These are phyloP conservation scores for Magnusiomyces tetraspermus DNA, from an alignment of 1,139 yeast species.

Conservation along the genomic window DNA sequence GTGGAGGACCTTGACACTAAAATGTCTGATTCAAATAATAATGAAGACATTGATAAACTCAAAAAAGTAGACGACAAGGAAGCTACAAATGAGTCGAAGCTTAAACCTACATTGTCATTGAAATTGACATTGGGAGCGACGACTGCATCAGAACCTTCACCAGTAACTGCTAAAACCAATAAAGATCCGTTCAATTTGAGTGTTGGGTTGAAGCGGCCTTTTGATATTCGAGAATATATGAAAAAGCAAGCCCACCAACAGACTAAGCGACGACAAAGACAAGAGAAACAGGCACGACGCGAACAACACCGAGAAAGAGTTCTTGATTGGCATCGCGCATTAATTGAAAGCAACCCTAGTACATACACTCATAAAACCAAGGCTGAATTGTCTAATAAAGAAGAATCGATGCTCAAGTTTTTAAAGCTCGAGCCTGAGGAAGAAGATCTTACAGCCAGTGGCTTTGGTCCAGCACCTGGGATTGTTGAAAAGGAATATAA, in stretches of 20 bases:
- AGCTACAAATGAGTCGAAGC: background rate
- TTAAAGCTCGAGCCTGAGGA: background rate
- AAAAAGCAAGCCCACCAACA: background rate
- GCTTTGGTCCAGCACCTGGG: constrained; percentile 1
- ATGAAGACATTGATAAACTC: background rate
- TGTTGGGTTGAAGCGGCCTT: background rate
- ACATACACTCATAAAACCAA: background rate
- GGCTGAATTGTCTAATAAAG: background rate
- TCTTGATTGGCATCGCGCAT: background rate
- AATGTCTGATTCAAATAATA: background rate
- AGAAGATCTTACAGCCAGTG: background rate
- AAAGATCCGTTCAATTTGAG: background rate
- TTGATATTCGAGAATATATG: background rate
- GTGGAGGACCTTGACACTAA: background rate
- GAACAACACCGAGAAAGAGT: background rate
- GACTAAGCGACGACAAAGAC: background rate
- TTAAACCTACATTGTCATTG: constrained; percentile 1
- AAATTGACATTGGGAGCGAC: constrained; percentile 1
- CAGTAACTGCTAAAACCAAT: background rate
- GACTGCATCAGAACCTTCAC: background rate
- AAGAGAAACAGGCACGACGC: background rate
- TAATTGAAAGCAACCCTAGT: background rate
- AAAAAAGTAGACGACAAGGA: background rate
- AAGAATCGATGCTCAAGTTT: background rate
- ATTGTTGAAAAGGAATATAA: constrained; percentile 5